Base-by-base conservation (phyloP, 345 rosid genomes). In the Physaria fendleri region DNA sequence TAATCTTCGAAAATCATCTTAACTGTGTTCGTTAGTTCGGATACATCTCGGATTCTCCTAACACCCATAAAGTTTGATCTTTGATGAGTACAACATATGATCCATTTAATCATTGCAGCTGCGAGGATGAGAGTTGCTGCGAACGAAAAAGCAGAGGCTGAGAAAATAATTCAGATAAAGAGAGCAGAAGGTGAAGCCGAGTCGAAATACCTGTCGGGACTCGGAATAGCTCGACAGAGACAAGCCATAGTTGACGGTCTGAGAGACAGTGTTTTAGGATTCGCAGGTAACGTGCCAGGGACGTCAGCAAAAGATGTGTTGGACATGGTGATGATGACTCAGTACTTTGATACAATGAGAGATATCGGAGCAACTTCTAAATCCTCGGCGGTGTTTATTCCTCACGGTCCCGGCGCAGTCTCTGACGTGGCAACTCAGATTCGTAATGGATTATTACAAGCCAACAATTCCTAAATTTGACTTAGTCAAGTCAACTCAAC, bases 231-330 rank as follows among this genome's bases (percentile, higher is more conserved):
- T 12, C 44, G 80, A 13, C 85, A 80, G 49, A 68, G 82, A 45
- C 85, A 80, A 67, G 85, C 85, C 0, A 80, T 80, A 8, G 85
- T 80, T 2, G 85, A 80, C 16, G 85, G 85, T 17, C 74, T 80
- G 0, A 75, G 84, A 62, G 85, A 80, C 56, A 80, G 85, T 40
- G 85, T 80, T 29, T 69, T 80, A 0, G 85, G 80, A 5, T 80
- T 80, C 69, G 78, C 82, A 0, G 78, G 69, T 9, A 78, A 78
- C 45, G 82, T 78, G 29, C 82, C 82, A 0, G 82, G 82, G 41
- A 78, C 82, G 8, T 68, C 79, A 3, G 74, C 82, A 0, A 71
- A 64, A 13, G 75, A 71, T 64, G 75, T 48, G 51, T 24, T 74
- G 64, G 78, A 74, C 33, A 69, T 69, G 75, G 72, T 74, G 30